Evolutionary conservation across 768 basidiomycete species (phyloP), one percentile per base, ranked within the genome.

Genomic region (Solioccasus polychromus): DNA sequence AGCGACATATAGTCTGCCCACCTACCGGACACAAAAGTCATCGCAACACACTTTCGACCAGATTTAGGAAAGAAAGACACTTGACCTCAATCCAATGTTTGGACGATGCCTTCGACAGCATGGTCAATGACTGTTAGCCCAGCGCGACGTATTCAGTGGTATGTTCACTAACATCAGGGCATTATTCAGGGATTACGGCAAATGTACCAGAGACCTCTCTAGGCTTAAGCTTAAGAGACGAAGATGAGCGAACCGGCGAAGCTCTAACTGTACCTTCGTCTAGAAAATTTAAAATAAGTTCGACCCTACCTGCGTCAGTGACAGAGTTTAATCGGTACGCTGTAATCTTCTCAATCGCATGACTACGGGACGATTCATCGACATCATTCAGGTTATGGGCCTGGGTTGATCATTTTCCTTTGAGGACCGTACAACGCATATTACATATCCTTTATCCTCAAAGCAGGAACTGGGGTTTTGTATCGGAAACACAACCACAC

Each of bases 361-460:
- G n/a, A 9, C 36, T 23, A 6, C 38, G 20, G 19, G 19, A 26
- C 20, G 18, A 35, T 43, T 37, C 9, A 44, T 51, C 38, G 12
- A 8, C 5, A 9, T 40, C 17, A 12, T 35, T 9, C 39, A 67
- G 66, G 31, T 39, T 67, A 4, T 67, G 61, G 44, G 47, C 54
- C 25, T 67, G 67, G 67, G 30, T 67, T 19, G 61, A 63, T 37
- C 59, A 58, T 45, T 67, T 66, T n/a, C 65, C 65, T 10, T 23
- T 69, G 47, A 63, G 58, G 50, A 63, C 67, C 11, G 55, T 54
- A 4, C 58, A 66, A 35, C 68, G 71, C 9, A 62, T 70, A 26
- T 46, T 78, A 22, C 78, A 79, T 48, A 62, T 74, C 11, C 45
- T 73, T 35, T 69, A 68, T 49, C 75, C 78, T 17, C 60, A 68